Evolutionary conservation across 805 yeast genomes (phyloP), one percentile per base, ranked within the genome.

Genomic region (Kuraishia borneana): DNA sequence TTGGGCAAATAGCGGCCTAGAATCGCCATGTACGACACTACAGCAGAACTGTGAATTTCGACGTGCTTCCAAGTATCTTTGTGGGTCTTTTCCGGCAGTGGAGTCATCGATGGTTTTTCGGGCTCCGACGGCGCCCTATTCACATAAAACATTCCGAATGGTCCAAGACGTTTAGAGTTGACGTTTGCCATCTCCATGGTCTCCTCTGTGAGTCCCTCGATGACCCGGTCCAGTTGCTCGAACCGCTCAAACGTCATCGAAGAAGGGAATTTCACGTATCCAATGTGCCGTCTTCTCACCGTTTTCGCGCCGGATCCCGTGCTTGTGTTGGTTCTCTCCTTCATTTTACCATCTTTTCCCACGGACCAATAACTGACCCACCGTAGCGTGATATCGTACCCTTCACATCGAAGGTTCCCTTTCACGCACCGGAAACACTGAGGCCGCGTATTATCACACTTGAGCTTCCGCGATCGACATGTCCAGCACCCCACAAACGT

Each of bases 401-500:
- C 96, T 20, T 79, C 84, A 48, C 96, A 87, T 3, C 62, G 59
- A 19, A 82, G 51, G 1, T 79, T 76, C 1, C 83, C 68, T 46
- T 74, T 76, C 27, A 61, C 61, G 53, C 96, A 87, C 37, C 82
- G 66, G n/a, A 54, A 50, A 54, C 96, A 87, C 10, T 58, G 50
- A 0, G 96, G 96, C 42, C 66, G 68, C 12, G 65, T 60, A 36
- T 81, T 60, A 50, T 84, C 95, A 54, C 96, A 87, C 38, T 82
- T 76, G 32, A 85, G 77, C 53, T 84, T 82, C 30, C 95, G 56
- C 12, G 77, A 61, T 30, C 95, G 65, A 47, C 96, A 85, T 0
- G 95, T 83, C 63, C 83, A 83, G 50, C 96, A 87, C 1, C 95
- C 96, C 0, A 83, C 76, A 48, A 83, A 85, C 6, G 28, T 25